These are phyloP conservation scores for Lecanicillium sp. DNA, from an alignment of 2,329 filamentous ascomycete species.

Conservation along the genomic window DNA sequence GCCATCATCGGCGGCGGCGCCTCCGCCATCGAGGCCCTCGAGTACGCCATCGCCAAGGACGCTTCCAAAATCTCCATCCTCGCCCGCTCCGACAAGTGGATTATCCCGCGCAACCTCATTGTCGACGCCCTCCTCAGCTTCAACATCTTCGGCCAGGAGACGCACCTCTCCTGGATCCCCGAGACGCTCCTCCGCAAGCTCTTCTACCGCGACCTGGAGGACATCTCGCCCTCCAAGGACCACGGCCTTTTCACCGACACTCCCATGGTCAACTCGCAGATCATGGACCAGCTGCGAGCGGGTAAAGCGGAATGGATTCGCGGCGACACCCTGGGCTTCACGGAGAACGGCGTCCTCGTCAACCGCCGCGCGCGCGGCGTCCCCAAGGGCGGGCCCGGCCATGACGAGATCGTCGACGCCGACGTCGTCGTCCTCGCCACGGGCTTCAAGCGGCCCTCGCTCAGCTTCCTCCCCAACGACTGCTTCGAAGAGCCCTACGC, in stretches of 20 bases:
- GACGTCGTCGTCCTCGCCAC: conserved; percentile 82
- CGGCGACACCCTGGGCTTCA: conserved; percentile 67
- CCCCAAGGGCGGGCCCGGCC: conserved; percentile 68
- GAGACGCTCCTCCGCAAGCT: conserved; percentile 68
- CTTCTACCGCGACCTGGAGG: conserved; percentile 76
- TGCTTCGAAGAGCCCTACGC: conserved; percentile 67
- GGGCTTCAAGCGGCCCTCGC: conserved; percentile 67
- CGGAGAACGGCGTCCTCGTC: conserved; percentile 59
- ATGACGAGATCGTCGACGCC: conserved; percentile 57
- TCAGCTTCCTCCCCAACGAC: conserved; percentile 67
- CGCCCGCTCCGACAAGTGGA: conserved; percentile 77
- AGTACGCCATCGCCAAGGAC: conserved; percentile 64
- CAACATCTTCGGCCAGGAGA: conserved; percentile 77
- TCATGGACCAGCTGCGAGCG: conserved; percentile 67
- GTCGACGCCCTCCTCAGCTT: conserved; percentile 67
- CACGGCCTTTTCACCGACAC: conserved; percentile 78
- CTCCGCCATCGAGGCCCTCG: conserved; percentile 74
- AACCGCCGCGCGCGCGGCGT: conserved; percentile 68
- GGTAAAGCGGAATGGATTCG: conserved; percentile 74
- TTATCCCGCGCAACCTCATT: conserved; percentile 73
- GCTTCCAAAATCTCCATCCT: conserved; percentile 67
- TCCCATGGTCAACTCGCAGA: conserved; percentile 79
- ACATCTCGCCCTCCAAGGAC: conserved; percentile 58
- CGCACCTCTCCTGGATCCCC: conserved; percentile 68
- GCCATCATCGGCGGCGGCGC: conserved; percentile 71